phyloP scores from a whole-genome alignment of 2,329 filamentous ascomycete species.

The Colletotrichum theobromicola region DNA sequence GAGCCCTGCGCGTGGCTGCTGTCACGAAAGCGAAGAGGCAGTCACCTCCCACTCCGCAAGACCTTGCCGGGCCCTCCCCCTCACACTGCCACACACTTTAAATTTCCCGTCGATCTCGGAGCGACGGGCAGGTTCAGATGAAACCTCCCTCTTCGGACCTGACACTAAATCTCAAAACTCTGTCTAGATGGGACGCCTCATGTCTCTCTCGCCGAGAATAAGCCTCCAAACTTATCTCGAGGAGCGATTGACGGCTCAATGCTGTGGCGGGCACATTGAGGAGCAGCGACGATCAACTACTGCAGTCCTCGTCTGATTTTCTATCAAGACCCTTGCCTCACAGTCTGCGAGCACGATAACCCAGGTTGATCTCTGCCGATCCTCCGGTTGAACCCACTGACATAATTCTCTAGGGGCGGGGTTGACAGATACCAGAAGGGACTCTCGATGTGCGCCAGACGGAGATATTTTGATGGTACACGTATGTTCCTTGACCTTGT shows the following conservation, averaged over 20 bases:
- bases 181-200: neutral
- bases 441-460: neutral
- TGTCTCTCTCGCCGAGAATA: neutral
- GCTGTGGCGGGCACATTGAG: neutral
- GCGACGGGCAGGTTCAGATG: neutral
- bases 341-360: neutral
- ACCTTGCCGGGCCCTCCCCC: neutral
- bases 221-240: neutral
- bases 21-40: neutral
- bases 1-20: neutral
- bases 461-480: neutral
- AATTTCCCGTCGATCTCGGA: neutral
- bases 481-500: neutral
- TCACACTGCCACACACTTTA: neutral
- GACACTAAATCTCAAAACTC: slow-evolving; percentile 1
- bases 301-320: neutral
- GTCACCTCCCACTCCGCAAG: neutral
- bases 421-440: neutral
- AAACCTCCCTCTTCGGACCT: neutral
- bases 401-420: neutral
- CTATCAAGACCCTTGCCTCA: neutral
- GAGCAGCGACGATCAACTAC: neutral
- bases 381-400: neutral
- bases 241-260: neutral
- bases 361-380: neutral